Base-by-base conservation (phyloP, 2,329 filamentous ascomycete genomes). In the Aureobasidium sp. region DNA sequence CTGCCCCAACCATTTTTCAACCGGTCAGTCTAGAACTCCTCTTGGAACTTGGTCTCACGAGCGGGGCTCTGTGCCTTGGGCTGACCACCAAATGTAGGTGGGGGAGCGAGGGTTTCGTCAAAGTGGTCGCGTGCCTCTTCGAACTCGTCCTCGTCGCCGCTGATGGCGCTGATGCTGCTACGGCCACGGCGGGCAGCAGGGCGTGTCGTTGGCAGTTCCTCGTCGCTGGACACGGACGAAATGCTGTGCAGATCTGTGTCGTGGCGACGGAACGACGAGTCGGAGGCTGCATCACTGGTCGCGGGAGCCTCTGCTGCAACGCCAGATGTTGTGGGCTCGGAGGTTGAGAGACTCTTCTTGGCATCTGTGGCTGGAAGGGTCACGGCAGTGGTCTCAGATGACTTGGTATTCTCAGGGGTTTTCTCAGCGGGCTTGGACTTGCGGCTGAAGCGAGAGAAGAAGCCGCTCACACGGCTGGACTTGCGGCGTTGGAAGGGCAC, bases 41-140 rank as follows among this genome's bases (percentile, higher is more conserved):
- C 85, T 51, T 75, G 76, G 66, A 87, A 87, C 66, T 77, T 81
- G 42, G 84, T 84, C 64, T 82, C 82, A 59, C 84, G 74, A 5
- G 73, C 78, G 0, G 83, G 82, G 69, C 82, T 85, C 57, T 76
- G 76, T 50, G 77, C 70, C 68, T 70, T 72, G 51, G 57, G 63
- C 65, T 70, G 66, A 5, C 68, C 68, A 4, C 61, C 69, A 64
- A 78, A 77, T 37, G 69, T 73, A 41, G 76, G 75, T 16, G 74
- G 73, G 41, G 76, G 76, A 49, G 73, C 74, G 21, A 77, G 68
- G 41, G 69, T 73, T 66, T 80, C 77, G 64, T 83, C 79, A 62
- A 81, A 79, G 47, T 71, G 70, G 66, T 81, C 79, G 62, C 75
- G 74, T 10, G 77, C 79, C 70, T 84, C 82, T 61, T 84, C 80